phyloP scores from a whole-genome alignment of 805 yeast genomes.

The Spathaspora arborariae region DNA sequence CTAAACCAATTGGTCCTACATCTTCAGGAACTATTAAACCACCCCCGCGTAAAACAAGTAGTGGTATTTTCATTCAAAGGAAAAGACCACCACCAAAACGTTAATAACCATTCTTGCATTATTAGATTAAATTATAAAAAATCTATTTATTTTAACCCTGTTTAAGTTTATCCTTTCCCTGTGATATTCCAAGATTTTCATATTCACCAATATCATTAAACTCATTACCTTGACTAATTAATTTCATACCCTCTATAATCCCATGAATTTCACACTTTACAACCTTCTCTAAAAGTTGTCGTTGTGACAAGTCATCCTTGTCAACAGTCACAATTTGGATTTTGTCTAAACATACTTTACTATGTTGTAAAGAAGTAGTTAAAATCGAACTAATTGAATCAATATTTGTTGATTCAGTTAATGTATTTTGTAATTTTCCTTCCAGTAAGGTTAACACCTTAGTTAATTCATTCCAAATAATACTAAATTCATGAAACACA shows the following conservation, averaged over 20 bases:
- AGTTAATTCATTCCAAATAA: slow-evolving; percentile 26
- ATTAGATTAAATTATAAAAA: neutral
- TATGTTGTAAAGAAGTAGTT: slow-evolving; percentile 4
- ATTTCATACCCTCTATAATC: slow-evolving; percentile 3
- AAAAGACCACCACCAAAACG: slow-evolving; percentile 1
- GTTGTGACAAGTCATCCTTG: neutral
- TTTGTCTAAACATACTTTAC: slow-evolving; percentile 3
- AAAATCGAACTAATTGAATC: slow-evolving; percentile 3
- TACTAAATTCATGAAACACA: slow-evolving; percentile 22
- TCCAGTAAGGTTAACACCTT: slow-evolving; percentile 23
- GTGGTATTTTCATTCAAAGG: neutral
- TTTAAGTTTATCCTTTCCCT: neutral
- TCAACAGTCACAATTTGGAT: neutral
- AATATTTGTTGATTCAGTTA: slow-evolving; percentile 5
- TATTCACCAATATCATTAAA: neutral
- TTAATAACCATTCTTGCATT: neutral
- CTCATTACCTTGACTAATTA: slow-evolving; percentile 1
- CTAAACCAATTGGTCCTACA: slow-evolving; percentile 5
- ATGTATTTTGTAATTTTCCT: slow-evolving; percentile 13
- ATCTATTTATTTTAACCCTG: neutral
- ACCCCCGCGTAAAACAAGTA: neutral
- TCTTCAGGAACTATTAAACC: slow-evolving; percentile 8
- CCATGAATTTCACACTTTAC: slow-evolving; percentile 4
- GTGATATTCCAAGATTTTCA: neutral
- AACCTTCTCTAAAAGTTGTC: neutral